Evolutionary conservation across 495 filamentous ascomycete genomes (phyloP).

Genomic region (Parmelia sp.): DNA sequence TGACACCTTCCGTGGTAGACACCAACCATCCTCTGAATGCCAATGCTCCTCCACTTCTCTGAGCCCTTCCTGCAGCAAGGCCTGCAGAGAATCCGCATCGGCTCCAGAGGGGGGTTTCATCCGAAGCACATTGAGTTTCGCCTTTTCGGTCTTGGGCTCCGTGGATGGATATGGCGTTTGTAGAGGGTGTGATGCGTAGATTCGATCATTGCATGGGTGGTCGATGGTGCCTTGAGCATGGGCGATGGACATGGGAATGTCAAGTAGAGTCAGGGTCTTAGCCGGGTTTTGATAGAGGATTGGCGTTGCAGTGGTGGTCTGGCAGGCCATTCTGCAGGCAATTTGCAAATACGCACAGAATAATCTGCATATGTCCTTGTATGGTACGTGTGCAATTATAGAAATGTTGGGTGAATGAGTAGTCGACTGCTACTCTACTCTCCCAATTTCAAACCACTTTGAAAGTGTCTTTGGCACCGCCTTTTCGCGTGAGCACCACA

Average conservation of each 20-base stretch:
- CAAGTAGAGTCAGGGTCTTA: conserved; percentile 47
- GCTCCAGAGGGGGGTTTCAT: conserved; percentile 25
- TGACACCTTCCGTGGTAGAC: conserved; percentile 11
- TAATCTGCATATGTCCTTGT: background rate
- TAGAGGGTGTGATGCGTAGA: conserved; percentile 33
- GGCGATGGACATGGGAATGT: conserved; percentile 58
- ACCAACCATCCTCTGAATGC: conserved; percentile 19
- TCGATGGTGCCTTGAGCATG: conserved; percentile 20
- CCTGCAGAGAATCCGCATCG: conserved; percentile 32
- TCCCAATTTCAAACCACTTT: background rate
- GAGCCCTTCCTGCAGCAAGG: conserved; percentile 29
- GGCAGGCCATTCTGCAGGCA: background rate
- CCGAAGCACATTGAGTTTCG: conserved; percentile 35
- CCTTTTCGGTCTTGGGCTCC: conserved; percentile 40
- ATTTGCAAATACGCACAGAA: background rate
- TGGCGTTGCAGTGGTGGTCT: conserved; percentile 4
- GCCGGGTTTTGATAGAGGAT: conserved; percentile 48
- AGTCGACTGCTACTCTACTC: background rate
- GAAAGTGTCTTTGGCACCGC: background rate
- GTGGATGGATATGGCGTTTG: conserved; percentile 33
- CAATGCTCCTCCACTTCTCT: conserved; percentile 15
- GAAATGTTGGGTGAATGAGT: background rate
- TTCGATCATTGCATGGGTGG: conserved; percentile 14
- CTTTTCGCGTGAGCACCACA: too few relatives aligned
- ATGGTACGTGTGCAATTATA: background rate